Evolutionary conservation across 164 flowering plant genomes (phyloP).

Genomic region (Amborella trichopoda): DNA sequence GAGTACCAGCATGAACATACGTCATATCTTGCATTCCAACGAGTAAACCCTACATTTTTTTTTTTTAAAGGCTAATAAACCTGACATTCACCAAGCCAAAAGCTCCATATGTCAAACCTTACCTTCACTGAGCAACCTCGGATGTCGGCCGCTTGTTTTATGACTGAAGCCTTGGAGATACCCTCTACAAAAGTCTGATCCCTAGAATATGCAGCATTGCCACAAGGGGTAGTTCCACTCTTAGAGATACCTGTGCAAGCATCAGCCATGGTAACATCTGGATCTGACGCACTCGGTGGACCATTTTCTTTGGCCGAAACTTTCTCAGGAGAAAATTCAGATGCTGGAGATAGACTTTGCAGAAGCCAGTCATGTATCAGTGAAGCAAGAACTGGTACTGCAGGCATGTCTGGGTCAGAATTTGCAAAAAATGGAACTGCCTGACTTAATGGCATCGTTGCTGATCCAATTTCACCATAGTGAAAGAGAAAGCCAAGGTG

Average conservation of each 20-base stretch:
- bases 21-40: too few species aligned
- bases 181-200: conserved; percentile 80
- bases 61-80: too few species aligned
- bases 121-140: conserved; percentile 92
- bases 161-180: conserved; percentile 70
- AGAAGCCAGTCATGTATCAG: conserved; percentile 93
- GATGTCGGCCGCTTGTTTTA: conserved; percentile 75
- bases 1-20: too few species aligned
- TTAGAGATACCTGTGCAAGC: conserved; percentile 39
- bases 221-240: conserved; percentile 13
- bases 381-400: conserved; percentile 82
- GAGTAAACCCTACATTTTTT: too few species aligned
- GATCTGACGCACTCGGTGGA: conserved; percentile 55
- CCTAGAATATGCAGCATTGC: conserved; percentile 16
- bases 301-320: conserved; percentile 68
- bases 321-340: conserved; percentile 63
- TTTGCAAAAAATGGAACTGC: conserved; percentile 94
- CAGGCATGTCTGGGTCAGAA: conserved; percentile 99
- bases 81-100: too few species aligned
- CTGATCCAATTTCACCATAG: conserved; percentile 73
- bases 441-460: conserved; percentile 57
- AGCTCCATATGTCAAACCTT: too few species aligned
- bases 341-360: conserved; percentile 51
- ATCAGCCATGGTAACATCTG: conserved; percentile 87
- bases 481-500: conserved; percentile 84